Percentiles rank a stretch among this genome's conserved stretches.
phyloP scores from a whole-genome alignment of 148 eudicot genomes.

The Chenopodium suecicum region DNA sequence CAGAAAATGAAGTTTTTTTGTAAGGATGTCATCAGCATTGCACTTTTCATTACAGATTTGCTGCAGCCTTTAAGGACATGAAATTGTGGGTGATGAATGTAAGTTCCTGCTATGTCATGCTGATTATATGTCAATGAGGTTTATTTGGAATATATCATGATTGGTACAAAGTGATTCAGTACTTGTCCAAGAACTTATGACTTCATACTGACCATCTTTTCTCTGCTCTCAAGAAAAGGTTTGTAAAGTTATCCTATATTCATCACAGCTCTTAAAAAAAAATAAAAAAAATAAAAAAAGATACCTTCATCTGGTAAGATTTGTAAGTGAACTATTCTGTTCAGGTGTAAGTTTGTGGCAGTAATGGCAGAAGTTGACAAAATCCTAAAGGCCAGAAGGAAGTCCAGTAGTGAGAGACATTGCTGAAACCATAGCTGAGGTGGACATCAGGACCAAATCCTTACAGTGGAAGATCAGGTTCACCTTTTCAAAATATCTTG shows the following conservation, averaged over 20 bases:
- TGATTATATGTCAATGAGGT: slow-evolving; percentile 64
- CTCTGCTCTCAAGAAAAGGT: slow-evolving; percentile 56
- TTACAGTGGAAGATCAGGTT: slow-evolving; percentile 57
- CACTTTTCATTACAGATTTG: slow-evolving; percentile 45
- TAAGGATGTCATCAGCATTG: background rate
- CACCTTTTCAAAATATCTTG: slow-evolving; percentile 40
- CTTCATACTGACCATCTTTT: slow-evolving; percentile 69
- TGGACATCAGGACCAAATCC: slow-evolving; percentile 58
- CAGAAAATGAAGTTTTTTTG: background rate
- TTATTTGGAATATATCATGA: slow-evolving; percentile 64
- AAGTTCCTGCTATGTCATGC: slow-evolving; percentile 49
- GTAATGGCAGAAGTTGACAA: slow-evolving; percentile 75
- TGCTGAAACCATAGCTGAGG: slow-evolving; percentile 46
- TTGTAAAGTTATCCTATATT: background rate
- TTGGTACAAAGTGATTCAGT: slow-evolving; percentile 67
- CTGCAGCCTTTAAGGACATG: slow-evolving; percentile 72
- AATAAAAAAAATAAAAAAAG: background rate
- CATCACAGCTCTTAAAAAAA: background rate
- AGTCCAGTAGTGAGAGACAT: slow-evolving; percentile 52
- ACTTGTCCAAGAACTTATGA: slow-evolving; percentile 70
- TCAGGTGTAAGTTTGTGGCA: slow-evolving; percentile 54
- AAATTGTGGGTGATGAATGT: slow-evolving; percentile 79
- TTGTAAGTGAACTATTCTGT: slow-evolving; percentile 3
- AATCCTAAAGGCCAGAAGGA: slow-evolving; percentile 62
- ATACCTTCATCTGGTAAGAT: background rate